These are phyloP conservation scores for Coemansia aciculifera DNA, from an alignment of 192 early-diverging fungal species.

Conservation along the genomic window DNA sequence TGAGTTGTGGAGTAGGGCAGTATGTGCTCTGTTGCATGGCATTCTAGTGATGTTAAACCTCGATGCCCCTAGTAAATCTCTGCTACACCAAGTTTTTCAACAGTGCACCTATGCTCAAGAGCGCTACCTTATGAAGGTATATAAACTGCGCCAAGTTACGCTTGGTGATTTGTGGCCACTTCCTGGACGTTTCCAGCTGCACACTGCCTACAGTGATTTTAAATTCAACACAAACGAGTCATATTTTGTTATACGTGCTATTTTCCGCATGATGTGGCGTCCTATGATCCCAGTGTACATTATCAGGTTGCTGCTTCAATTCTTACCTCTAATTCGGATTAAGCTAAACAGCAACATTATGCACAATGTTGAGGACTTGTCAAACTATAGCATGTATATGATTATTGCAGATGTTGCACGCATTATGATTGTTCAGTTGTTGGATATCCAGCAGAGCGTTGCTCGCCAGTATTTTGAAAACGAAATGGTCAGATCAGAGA, in stretches of 20 bases:
- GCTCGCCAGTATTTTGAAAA: neutral
- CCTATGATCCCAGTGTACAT: constrained; percentile 32
- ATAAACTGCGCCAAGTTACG: neutral
- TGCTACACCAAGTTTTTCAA: too few species aligned
- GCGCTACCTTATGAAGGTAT: neutral
- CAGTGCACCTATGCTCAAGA: too few species aligned
- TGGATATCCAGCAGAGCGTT: neutral
- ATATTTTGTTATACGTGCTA: constrained; percentile 34
- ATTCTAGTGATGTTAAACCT: too few species aligned
- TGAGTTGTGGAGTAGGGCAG: neutral
- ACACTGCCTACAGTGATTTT: constrained; percentile 11
- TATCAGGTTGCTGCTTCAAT: constrained; percentile 4
- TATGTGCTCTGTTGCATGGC: neutral
- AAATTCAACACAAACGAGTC: constrained; percentile 30
- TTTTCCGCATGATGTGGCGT: constrained; percentile 32
- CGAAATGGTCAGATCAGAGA: neutral
- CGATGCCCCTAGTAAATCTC: too few species aligned
- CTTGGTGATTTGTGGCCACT: neutral
- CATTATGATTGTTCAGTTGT: neutral
- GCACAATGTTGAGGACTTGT: constrained; percentile 21
- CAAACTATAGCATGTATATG: neutral
- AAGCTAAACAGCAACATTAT: constrained; percentile 14
- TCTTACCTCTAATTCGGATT: neutral
- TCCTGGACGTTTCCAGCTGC: neutral
- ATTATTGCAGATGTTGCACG: too few species aligned